phyloP scores from a whole-genome alignment of 306 rosid genomes.

The Rubus idaeus region DNA sequence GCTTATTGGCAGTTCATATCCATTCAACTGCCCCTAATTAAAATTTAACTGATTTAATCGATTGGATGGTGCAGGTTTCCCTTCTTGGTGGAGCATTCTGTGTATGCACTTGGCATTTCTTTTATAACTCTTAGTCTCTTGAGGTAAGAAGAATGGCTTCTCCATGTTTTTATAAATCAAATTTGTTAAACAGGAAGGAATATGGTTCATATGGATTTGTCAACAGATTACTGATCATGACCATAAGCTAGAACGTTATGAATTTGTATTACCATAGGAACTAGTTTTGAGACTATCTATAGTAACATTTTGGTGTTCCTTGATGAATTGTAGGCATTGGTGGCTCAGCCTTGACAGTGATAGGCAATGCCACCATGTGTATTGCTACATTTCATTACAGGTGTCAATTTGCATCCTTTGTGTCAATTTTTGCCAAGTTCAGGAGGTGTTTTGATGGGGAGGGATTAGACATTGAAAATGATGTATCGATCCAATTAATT shows the following conservation, averaged over 20 bases:
- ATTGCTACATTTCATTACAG: slow-evolving; percentile 63
- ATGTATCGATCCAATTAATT: no score
- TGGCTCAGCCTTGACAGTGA: slow-evolving; percentile 78
- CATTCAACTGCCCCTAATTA: not conserved
- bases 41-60: not conserved
- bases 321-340: slow-evolving; percentile 70
- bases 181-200: not conserved
- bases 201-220: not conserved
- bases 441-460: no score
- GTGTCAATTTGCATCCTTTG: no score
- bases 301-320: slow-evolving; percentile 19
- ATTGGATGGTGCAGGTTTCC: slow-evolving; percentile 61
- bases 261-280: slow-evolving; percentile 16
- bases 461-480: no score
- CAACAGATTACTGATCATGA: not conserved
- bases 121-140: slow-evolving; percentile 82
- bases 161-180: not conserved
- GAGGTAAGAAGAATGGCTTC: slow-evolving; percentile 45
- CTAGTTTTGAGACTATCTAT: not conserved
- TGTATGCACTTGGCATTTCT: slow-evolving; percentile 99
- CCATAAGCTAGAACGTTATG: not conserved
- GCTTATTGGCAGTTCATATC: no score
- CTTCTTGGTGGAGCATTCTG: slow-evolving; percentile 92
- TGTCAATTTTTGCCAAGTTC: no score
- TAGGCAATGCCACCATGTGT: slow-evolving; percentile 90